Base-by-base conservation (phyloP, 2,329 filamentous ascomycete species). In the Cercospora zeina region DNA sequence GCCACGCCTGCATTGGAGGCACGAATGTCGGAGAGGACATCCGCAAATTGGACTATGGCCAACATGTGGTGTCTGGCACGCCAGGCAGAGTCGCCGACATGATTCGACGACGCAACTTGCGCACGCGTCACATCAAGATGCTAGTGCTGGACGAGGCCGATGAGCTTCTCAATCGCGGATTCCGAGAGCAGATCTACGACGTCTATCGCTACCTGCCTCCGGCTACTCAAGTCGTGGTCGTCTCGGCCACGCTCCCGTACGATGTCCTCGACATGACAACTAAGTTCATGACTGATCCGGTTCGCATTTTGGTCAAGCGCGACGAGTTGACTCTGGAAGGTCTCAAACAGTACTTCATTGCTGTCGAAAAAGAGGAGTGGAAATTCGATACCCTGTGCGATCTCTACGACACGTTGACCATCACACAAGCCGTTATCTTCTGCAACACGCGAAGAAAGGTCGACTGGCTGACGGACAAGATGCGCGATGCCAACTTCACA, bases 401-500 rank as follows among this genome's bases (percentile, higher is more conserved):
- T 80, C 88, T 99, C 62, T 99, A 99, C 83, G 95, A 99, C 77
- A 97, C 95, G 11, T 85, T 99, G 49, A 99, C 95, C 59, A 97
- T 99, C 74, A 97, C 95, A 14, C 95, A 97, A 80, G 95, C 95
- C 50, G 95, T 99, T 76, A 99, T 99, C 76, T 99, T 99, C 84
- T 99, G 95, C 85, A 99, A 99, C 80, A 99, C 95, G 6, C 89
- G 95, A 69, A 87, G 95, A 77, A 99, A 99, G 89, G 95, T 99
- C 58, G 95, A 99, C 77, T 99, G 95, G 95, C 82, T 99, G 63
- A 97, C 95, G 4, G 95, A 99, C 80, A 99, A 99, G 84, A 96
- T 99, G 91, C 90, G 92, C 67, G 95, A 97, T 77, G 91, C 92
- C 72, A 97, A 99, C 81, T 99, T 99, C 77, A 99, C 95, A 0